Conservation (phyloP, 768 basidiomycete genomes). For the Calvatia gigantea region DNA sequence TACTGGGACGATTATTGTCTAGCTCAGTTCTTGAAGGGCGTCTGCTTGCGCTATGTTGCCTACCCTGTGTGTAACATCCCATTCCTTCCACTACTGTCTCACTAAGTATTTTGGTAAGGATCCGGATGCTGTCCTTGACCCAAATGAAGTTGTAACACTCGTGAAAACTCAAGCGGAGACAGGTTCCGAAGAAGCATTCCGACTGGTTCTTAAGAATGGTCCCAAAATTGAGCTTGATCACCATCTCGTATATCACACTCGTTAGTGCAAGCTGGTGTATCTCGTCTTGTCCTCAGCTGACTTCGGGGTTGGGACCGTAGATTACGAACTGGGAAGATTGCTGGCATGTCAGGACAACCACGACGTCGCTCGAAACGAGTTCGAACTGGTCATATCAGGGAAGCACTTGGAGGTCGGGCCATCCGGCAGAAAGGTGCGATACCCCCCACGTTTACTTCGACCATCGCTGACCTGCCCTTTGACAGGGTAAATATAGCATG, state of each 20-base stretch:
- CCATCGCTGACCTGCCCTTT: background rate
- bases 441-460: background rate
- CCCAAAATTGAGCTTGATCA: constrained; percentile 81
- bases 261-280: constrained; percentile 42
- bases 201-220: constrained; percentile 66
- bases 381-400: constrained; percentile 81
- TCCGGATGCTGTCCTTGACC: constrained; percentile 53
- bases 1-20: constrained; percentile 90
- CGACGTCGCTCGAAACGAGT: constrained; percentile 59
- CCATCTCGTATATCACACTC: constrained; percentile 83
- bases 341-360: constrained; percentile 65
- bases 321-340: constrained; percentile 86
- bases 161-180: constrained; percentile 50
- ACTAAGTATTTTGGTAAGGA: constrained; percentile 37
- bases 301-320: constrained; percentile 31
- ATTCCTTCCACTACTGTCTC: background rate
- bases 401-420: constrained; percentile 68
- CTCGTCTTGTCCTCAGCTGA: background rate
- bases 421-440: constrained; percentile 47
- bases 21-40: constrained; percentile 78
- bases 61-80: constrained; percentile 62
- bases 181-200: constrained; percentile 54
- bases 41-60: constrained; percentile 79
- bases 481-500: constrained; percentile 74
- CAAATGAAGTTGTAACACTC: constrained; percentile 28